Evolutionary conservation across 495 filamentous ascomycete species (phyloP), one percentile per base, ranked within the genome.

Genomic region (Durotheca rogersii): DNA sequence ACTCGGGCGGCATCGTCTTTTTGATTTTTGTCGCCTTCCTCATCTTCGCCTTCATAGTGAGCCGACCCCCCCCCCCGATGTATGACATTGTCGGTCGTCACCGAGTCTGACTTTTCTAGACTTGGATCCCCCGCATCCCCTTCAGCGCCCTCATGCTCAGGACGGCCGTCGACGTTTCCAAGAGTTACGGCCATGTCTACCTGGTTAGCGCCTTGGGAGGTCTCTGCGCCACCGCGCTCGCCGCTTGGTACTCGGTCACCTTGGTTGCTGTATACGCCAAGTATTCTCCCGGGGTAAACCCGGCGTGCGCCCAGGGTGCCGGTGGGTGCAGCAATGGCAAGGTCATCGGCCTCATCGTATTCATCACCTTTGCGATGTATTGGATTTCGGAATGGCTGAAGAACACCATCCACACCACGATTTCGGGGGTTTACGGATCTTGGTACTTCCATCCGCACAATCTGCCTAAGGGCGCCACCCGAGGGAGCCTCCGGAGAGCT

Each of bases 381-480:
- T 97, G 90, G 92, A 82, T 95, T 54, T 86, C 84, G 17, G 90
- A 96, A 63, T 89, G 86, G 79, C 64, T 95, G 47, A 95, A 96
- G 71, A 96, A 95, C 66, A 88, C 85, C 11, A 86, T 96, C 27
- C 90, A 97, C 67, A 85, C 83, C 21, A 89, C 85, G 15, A 85
- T 95, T 60, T 86, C 87, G 0, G 89, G 92, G 7, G 85, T 95
- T 9, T 96, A 95, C 53, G 91, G 89, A 0, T 86, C 86, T 1
- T 96, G 91, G 91, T 97, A 95, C 70, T 96, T 95, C 56, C 71
- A 78, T 12, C 56, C 59, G 17, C 38, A 52, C 1, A 86, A 86
- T 34, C 85, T 87, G 64, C 90, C 90, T 3, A 81, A 72, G 33
- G 81, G 81, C 7, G 83, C 87, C 4, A 95, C 92, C 1, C 77